Base-by-base conservation (phyloP, 805 yeast species). In the Candida dajiaensis region DNA sequence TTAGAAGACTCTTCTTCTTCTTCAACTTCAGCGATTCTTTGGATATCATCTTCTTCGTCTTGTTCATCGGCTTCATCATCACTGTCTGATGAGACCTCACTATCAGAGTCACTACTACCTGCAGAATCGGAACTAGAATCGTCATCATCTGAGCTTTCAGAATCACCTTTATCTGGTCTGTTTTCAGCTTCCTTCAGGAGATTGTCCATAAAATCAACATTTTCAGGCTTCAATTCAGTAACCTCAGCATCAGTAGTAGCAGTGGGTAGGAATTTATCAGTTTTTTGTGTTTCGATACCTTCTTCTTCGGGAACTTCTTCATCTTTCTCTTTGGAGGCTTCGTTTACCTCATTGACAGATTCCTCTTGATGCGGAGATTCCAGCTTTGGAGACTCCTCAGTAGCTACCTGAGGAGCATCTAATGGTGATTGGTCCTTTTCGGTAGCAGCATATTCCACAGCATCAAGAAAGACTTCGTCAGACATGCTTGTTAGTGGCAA, bases 41-140 rank as follows among this genome's bases (percentile, higher is more conserved):
- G 48, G 8, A 10, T 59, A 18, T 53, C 50, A 3, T 41, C 50
- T 15, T 31, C 48, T 11, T 48, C 47, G 4, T 46, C 43, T 20
- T 35, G 40, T 5, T 16, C 44, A 19, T 31, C 44, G 9, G 15
- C 43, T 3, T 29, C 52, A 12, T 40, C 45, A 4, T 46, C 49
- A 15, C 49, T 45, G 29, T 43, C 47, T 29, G 45, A 41, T 3
- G 20, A 42, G 40, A 35, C 53, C n/a, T 43, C 53, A 10, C 37
- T 47, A 3, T 37, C 54, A 9, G 51, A 58, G 3, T 55, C 64
- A 26, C n/a, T 28, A 4, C 51, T 57, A 33, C 37, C 44, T n/a
- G 38, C 11, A 19, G 50, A 40, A 3, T 50, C 56, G 18, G 49
- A 21, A 13, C 41, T 35, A 25, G 45, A 19, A 38, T 50, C 44